Base-by-base conservation (phyloP, 371 early-diverging fungal species). In the Funneliformis caledonium region DNA sequence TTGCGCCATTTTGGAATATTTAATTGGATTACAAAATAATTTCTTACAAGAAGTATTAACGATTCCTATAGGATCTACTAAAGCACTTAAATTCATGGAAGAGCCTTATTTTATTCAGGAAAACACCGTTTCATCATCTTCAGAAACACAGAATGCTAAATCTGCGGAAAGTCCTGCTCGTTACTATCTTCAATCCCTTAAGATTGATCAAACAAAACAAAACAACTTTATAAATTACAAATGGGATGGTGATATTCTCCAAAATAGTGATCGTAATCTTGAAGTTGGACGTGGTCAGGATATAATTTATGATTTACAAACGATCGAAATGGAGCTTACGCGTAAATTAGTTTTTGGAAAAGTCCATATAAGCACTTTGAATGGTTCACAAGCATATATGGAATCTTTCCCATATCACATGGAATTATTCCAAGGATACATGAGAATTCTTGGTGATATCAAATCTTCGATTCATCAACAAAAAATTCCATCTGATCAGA, bases 291-390 rank as follows among this genome's bases (percentile, higher is more conserved):
- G 61, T 65, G 81, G 81, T 26, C 10, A 75, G 26, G 81, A 75
- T 3, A 64, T 81, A 10, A 43, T 47, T 16, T 81, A 73, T 75
- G 81, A 81, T 37, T 45, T 81, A 42, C 56, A 61, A 43, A 69
- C 75, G 43, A 81, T 81, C n/a, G 76, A 81, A 42, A n/a, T 37
- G 48, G 74, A 81, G 43, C 76, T 81, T 43, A 75, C 76, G 12
- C 31, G 31, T 22, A 14, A n/a, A 62, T 47, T 81, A 12, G 76
- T 75, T 11, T 52, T 45, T 43, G 69, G 75, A 42, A 81, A 81
- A 42, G 81, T 75, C 43, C 22, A 65, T 31, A 75, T 81, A n/a
- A 56, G 76, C 37, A 19, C 65, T 45, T 31, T 75, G 31, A 37
- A 67, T 37, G 76, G 76, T 31, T 45, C 47, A 45, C 45, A 52